Percentiles rank a stretch among this genome's conserved stretches.
Conservation (phyloP, 208 protist genomes). For the Leishmania mexicana region DNA sequence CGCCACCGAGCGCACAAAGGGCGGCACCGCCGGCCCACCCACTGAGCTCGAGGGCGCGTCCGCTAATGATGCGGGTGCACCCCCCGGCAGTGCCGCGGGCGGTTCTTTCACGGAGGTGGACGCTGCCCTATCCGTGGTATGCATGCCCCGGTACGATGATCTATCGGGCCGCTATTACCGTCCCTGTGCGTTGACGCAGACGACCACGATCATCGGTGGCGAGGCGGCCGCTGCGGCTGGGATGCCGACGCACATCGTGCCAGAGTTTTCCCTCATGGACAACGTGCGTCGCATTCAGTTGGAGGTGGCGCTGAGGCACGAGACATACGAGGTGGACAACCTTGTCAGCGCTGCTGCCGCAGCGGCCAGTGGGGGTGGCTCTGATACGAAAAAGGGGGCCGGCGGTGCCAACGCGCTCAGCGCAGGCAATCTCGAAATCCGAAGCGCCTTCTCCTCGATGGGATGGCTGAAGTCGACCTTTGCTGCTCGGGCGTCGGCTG, state of each 20-base stretch:
- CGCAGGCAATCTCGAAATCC: not conserved
- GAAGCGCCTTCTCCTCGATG: not conserved
- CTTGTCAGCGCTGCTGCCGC: not conserved
- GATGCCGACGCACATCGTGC: slow-evolving; percentile 9
- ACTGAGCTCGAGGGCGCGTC: not conserved
- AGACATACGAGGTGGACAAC: slow-evolving; percentile 1
- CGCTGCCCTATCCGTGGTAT: slow-evolving; percentile 30
- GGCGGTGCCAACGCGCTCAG: not conserved
- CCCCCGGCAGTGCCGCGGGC: not conserved
- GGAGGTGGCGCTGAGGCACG: slow-evolving; percentile 41
- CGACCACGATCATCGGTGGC: not conserved
- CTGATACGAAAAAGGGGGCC: not conserved
- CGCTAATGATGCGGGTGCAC: not conserved
- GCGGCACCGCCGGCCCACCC: not conserved
- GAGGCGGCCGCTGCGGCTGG: not conserved
- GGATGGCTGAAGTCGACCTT: not conserved
- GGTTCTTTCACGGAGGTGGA: slow-evolving; percentile 5
- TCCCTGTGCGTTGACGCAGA: slow-evolving; percentile 28
- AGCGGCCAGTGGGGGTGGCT: not conserved
- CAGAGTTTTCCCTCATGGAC: slow-evolving; percentile 52
- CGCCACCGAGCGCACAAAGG: not conserved
- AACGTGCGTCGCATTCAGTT: slow-evolving; percentile 47
- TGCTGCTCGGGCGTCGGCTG: slow-evolving; percentile 8
- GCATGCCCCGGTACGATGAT: slow-evolving; percentile 39
- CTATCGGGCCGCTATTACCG: slow-evolving; percentile 46